Evolutionary conservation across 495 filamentous ascomycete species (phyloP), one percentile per base, ranked within the genome.

Genomic region (Penicillium ucsense): DNA sequence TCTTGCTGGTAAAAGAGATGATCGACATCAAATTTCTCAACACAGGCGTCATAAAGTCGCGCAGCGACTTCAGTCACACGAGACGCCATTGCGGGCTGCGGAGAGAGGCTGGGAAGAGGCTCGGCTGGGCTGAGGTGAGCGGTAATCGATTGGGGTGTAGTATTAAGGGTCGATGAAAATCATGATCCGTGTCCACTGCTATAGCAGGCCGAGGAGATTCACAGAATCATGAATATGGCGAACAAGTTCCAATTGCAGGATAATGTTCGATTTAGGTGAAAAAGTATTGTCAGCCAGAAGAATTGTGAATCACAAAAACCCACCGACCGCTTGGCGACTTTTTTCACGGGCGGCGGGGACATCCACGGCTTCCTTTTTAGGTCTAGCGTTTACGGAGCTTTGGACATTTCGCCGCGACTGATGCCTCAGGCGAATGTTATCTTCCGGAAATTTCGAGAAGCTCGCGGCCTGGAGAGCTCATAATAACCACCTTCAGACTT

Each of bases 1-100:
- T 85, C 82, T n/a, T 77, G 64, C 60, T 88, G 85, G 32, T 74
- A 74, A 61, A 86, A 85, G 7, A 82, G 59, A 32, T 74, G 72
- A 29, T 79, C 70, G 29, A 71, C 40, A 20, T 68, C 59, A 44
- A 64, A 72, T 20, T 65, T 57, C 32, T 56, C 61, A 8, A 65
- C 35, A 35, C 71, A 75, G 33, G 61, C 58, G 39, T 72, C 66
- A 59, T 75, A 75, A 38, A 75, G 60, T 50, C 61, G 56, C n/a
- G 62, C 60, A 50, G 70, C 68, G 33, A 73, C 64, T 57, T 67
- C 66, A 45, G 56, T 52, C 45, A 64, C 55, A 38, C 57, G 57
- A 51, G 64, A 43, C 58, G 59, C 65, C 56, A 62, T 63, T 20
- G 20, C 20, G 20, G 61, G 61, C 28, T 31, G 39, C 31, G 39